Conservation (phyloP, 2,329 filamentous ascomycete species). For the Chaetomiaceae sp. region DNA sequence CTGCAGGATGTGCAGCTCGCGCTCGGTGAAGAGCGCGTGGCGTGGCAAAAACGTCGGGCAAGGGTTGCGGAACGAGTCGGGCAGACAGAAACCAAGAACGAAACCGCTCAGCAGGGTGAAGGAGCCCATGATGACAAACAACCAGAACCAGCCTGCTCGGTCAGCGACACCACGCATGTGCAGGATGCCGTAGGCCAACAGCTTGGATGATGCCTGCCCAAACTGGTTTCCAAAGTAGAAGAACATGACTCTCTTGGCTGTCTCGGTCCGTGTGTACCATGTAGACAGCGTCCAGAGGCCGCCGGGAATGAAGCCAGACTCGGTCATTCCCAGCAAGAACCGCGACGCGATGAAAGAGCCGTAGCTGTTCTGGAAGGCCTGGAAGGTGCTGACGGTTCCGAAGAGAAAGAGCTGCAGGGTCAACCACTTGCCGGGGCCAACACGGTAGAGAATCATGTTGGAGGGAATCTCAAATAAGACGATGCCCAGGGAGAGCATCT, state of each 20-base stretch:
- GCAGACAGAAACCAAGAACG: conserved; percentile 39
- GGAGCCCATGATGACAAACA: conserved; percentile 48
- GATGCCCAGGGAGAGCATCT: conserved; percentile 46
- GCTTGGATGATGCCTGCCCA: conserved; percentile 36
- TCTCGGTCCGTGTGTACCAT: conserved; percentile 44
- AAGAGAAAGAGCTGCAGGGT: conserved; percentile 36
- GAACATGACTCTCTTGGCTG: conserved; percentile 40
- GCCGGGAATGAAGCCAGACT: conserved; percentile 43
- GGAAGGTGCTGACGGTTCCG: conserved; percentile 47
- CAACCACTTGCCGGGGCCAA: conserved; percentile 36
- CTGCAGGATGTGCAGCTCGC: conserved; percentile 39
- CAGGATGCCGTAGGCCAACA: conserved; percentile 44
- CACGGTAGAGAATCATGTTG: conserved; percentile 27
- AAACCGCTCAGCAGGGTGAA: conserved; percentile 45
- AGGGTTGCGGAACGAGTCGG: conserved; percentile 42
- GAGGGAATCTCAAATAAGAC: conserved; percentile 38
- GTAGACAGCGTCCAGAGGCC: conserved; percentile 43
- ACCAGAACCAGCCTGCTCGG: conserved; percentile 52
- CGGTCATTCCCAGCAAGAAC: conserved; percentile 34
- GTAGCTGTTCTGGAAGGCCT: conserved; percentile 45
- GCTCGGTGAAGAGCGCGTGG: conserved; percentile 33
- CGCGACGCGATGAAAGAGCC: conserved; percentile 24
- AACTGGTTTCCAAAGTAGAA: conserved; percentile 43
- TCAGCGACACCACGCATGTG: conserved; percentile 45
- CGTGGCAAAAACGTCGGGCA: conserved; percentile 38